Evolutionary conservation across 2,329 filamentous ascomycete genomes (phyloP), one percentile per base, ranked within the genome.

Genomic region (Trichoderma sp.): DNA sequence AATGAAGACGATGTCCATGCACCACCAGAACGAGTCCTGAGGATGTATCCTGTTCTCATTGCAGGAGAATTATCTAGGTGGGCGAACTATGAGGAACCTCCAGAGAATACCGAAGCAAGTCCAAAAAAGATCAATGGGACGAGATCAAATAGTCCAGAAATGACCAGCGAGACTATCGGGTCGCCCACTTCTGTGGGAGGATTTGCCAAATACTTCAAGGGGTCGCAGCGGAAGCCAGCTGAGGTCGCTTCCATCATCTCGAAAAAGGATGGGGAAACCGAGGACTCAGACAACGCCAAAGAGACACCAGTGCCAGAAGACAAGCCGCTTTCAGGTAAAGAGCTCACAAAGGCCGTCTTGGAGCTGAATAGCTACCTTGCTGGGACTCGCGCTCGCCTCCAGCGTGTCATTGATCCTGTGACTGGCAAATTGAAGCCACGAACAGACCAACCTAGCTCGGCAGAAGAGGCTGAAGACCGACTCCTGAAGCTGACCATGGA

Each of bases 301-400:
- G 88, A 88, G 74, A 84, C 86, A 53, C 74, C 83, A 2, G 76
- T 79, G 12, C 45, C 50, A 2, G 86, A 89, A 2, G 89, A 93
- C 38, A 87, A 86, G 38, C 86, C 87, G 0, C 85, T 93, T 45
- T 91, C 95, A 81, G 95, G 95, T 16, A 96, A 96, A 80, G 95
- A 98, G 79, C 88, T 99, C 45, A 93, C 91, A 79, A 89, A 91
- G 66, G 95, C 97, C 0, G 94, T 97, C 18, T 89, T 93, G 60
- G 95, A 96, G 77, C 88, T 99, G 2, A 94, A 94, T 80, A 93
- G 93, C 29, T 99, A 97, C 81, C 89, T 99, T 8, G 96, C 95
- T 0, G 94, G 97, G 77, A 95, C 95, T 21, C 91, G 97, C 76
- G 89, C 90, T 24, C 88, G 91, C 27, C 85, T 93, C 64, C 91